Base-by-base conservation (phyloP, 2,329 filamentous ascomycete genomes). In the Penicillium sp. region DNA sequence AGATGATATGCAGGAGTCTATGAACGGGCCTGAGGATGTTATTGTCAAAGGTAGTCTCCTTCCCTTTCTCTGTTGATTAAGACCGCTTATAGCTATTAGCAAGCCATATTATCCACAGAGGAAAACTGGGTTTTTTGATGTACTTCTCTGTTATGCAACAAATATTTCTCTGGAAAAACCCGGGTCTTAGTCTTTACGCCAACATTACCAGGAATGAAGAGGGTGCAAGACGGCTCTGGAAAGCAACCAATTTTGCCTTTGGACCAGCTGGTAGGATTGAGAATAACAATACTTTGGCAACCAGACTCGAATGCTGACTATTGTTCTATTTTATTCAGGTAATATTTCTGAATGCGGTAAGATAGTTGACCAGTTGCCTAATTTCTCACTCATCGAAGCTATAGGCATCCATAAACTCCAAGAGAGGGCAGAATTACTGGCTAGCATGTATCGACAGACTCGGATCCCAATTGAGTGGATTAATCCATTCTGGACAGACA, bases 341-440 rank as follows among this genome's bases (percentile, higher is more conserved):
- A 57, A 53, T 47, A 61, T 63, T 40, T 56, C 57, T 43, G 50
- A 60, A 49, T 62, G 59, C 35, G 62, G 62, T 63, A 62, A 61
- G 55, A 42, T 18, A 55, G 21, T 20, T 26, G 28, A 12, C 16
- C 16, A 42, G 33, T 3, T 43, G 16, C 40, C 49, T 23, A 3
- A 5, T 26, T 47, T 4, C 3, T 18, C 24, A 23, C 49, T 52
- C 42, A 52, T 21, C 2, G 28, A 45, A 2, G 6, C 6, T 12
- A 40, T 35, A 52, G 49, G 49, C 33, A n/a, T 52, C n/a, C 16
- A 26, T 42, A 45, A 52, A 30, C 14, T 52, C 28, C 23, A 52
- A 45, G 40, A 52, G 14, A 52, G 40, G 7, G 49, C 49, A 7
- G 28, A 20, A 52, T 18, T 45, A 11, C 16, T 28, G 16, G 43